phyloP scores from a whole-genome alignment of 1,284 basidiomycete species.

The Violaceomyces palustris region DNA sequence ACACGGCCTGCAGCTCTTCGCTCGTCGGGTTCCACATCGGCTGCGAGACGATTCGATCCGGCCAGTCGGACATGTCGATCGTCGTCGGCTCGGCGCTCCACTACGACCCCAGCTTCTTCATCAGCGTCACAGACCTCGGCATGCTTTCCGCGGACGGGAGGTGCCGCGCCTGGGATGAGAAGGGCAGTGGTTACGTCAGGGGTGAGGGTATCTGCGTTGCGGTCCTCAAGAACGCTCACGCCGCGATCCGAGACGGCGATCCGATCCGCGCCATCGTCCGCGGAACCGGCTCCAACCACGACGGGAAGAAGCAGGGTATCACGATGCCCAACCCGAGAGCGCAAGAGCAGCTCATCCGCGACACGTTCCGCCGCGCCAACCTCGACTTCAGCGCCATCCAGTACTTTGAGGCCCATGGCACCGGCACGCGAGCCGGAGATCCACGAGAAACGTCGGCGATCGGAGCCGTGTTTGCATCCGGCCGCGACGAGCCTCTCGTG shows the following conservation, averaged over 20 bases:
- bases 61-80: constrained; percentile 22
- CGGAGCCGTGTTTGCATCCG: constrained; percentile 9
- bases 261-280: constrained; percentile 17
- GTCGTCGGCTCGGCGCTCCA: constrained; percentile 14
- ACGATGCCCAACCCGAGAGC: constrained; percentile 10
- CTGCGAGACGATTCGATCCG: constrained; percentile 5
- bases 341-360: constrained; percentile 4
- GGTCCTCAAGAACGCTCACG: constrained; percentile 15
- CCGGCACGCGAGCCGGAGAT: constrained; percentile 25
- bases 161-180: constrained; percentile 16
- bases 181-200: constrained; percentile 17
- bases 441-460: constrained; percentile 16
- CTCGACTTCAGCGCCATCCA: constrained; percentile 4
- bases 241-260: constrained; percentile 6
- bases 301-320: constrained; percentile 12
- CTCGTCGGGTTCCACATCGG: constrained; percentile 23
- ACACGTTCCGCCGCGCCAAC: constrained; percentile 6
- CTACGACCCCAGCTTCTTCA: constrained; percentile 4
- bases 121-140: constrained; percentile 10
- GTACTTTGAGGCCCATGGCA: constrained; percentile 20
- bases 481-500: constrained; percentile 7
- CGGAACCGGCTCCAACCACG: constrained; percentile 13
- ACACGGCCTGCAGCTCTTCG: constrained; percentile 18
- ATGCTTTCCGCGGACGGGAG: constrained; percentile 11
- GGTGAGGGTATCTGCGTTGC: constrained; percentile 17